Percentiles rank a stretch among this genome's conserved stretches.
phyloP scores from a whole-genome alignment of 495 filamentous ascomycete genomes.

The Pyrenopolyporus hunteri region DNA sequence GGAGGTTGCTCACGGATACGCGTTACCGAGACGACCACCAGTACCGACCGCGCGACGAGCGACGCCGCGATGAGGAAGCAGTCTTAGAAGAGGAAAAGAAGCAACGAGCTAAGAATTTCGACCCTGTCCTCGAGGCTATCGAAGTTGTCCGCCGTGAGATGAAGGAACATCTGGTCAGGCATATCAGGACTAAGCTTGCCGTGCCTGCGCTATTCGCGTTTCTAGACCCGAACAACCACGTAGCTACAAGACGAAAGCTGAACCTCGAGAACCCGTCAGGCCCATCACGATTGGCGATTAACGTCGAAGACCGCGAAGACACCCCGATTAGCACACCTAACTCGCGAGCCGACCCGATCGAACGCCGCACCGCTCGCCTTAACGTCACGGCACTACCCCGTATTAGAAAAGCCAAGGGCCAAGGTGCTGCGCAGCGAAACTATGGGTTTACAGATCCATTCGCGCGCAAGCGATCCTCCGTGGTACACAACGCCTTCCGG shows the following conservation, averaged over 20 bases:
- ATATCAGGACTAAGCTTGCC: conserved; percentile 83
- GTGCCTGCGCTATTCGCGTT: conserved; percentile 81
- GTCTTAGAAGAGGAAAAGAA: conserved; percentile 88
- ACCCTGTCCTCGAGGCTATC: conserved; percentile 82
- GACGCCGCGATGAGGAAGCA: conserved; percentile 66
- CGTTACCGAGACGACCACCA: conserved; percentile 38
- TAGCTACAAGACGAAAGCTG: conserved; percentile 72
- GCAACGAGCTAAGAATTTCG: conserved; percentile 78
- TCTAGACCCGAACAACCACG: conserved; percentile 81
- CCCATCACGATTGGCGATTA: conserved; percentile 48
- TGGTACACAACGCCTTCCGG: conserved; percentile 51
- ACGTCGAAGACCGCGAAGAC: conserved; percentile 62
- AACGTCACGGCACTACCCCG: conserved; percentile 72
- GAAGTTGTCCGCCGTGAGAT: conserved; percentile 80
- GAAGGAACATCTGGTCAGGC: conserved; percentile 79
- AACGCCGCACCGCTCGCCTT: conserved; percentile 56
- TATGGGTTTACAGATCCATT: conserved; percentile 79
- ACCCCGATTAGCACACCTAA: conserved; percentile 69
- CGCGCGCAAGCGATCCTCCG: conserved; percentile 66
- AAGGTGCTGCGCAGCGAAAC: conserved; percentile 64
- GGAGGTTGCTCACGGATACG: conserved; percentile 47
- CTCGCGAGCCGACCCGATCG: conserved; percentile 64
- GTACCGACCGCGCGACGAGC: conserved; percentile 63
- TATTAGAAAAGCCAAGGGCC: conserved; percentile 68
- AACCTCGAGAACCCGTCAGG: conserved; percentile 76